Evolutionary conservation across 805 yeast genomes (phyloP).

Genomic region (Wickerhamomyces sydowiorum): DNA sequence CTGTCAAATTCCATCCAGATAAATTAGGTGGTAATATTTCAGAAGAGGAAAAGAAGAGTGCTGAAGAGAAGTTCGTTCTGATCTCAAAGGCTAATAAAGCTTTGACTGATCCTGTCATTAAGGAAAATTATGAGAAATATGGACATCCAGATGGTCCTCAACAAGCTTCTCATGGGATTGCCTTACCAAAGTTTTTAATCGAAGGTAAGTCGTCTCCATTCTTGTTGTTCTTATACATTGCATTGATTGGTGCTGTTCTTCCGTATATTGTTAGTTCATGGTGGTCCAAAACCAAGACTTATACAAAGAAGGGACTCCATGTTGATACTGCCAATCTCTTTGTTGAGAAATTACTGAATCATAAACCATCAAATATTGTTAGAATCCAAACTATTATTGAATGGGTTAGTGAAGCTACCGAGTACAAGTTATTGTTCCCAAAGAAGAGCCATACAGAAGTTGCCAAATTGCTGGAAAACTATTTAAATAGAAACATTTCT

Average conservation of each 20-base stretch:
- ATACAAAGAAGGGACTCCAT: slow-evolving; percentile 79
- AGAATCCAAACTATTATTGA: slow-evolving; percentile 51
- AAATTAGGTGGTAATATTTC: slow-evolving; percentile 56
- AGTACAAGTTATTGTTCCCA: slow-evolving; percentile 42
- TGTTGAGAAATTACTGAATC: slow-evolving; percentile 67
- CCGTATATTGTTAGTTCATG: slow-evolving; percentile 80
- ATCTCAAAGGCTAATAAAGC: slow-evolving; percentile 93
- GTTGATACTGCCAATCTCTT: slow-evolving; percentile 77
- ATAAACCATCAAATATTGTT: slow-evolving; percentile 59
- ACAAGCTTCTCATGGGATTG: slow-evolving; percentile 86
- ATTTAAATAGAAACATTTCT: slow-evolving; percentile 46
- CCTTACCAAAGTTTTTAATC: slow-evolving; percentile 85
- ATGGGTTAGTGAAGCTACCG: slow-evolving; percentile 62
- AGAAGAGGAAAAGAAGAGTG: slow-evolving; percentile 45
- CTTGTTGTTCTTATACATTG: slow-evolving; percentile 58
- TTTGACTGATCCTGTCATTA: slow-evolving; percentile 81
- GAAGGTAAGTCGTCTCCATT: slow-evolving; percentile 73
- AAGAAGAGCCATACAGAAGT: slow-evolving; percentile 42
- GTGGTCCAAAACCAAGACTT: slow-evolving; percentile 82
- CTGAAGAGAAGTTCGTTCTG: slow-evolving; percentile 74
- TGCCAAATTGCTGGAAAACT: slow-evolving; percentile 44
- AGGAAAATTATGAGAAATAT: slow-evolving; percentile 74
- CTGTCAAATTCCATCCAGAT: slow-evolving; percentile 91
- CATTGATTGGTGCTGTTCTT: slow-evolving; percentile 68
- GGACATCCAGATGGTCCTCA: slow-evolving; percentile 99